Percentiles rank a stretch among this genome's conserved stretches.
phyloP scores from a whole-genome alignment of 768 basidiomycete genomes.

The Lactarius trivialis region DNA sequence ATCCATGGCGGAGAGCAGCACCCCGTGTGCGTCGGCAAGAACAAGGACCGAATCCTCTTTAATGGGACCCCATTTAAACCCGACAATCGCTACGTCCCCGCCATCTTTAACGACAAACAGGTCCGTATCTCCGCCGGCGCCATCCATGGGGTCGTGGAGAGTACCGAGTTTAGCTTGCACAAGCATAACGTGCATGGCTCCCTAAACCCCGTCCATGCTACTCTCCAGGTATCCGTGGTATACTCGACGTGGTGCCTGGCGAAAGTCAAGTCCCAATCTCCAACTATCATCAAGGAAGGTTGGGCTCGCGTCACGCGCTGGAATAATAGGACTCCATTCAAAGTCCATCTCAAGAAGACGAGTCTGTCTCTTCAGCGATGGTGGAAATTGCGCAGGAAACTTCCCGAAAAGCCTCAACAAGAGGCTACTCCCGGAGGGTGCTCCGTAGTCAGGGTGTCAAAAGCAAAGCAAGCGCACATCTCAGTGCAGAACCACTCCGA shows the following conservation, averaged over 20 bases:
- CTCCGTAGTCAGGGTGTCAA: slow-evolving; percentile 42
- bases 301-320: slow-evolving; percentile 51
- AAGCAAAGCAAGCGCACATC: slow-evolving; percentile 42
- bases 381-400: slow-evolving; percentile 38
- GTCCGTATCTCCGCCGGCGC: slow-evolving; percentile 52
- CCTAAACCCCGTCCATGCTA: slow-evolving; percentile 46
- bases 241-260: slow-evolving; percentile 55
- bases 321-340: slow-evolving; percentile 53
- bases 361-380: slow-evolving; percentile 39
- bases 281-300: slow-evolving; percentile 33
- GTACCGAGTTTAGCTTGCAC: slow-evolving; percentile 56
- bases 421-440: slow-evolving; percentile 36
- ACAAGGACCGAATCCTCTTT: slow-evolving; percentile 47
- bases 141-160: slow-evolving; percentile 57
- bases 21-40: slow-evolving; percentile 44
- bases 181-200: slow-evolving; percentile 56
- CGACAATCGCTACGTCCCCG: slow-evolving; percentile 43
- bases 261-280: slow-evolving; percentile 33
- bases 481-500: slow-evolving; percentile 40
- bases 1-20: slow-evolving; percentile 39
- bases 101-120: slow-evolving; percentile 32
- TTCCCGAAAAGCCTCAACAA: slow-evolving; percentile 32
- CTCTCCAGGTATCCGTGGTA: slow-evolving; percentile 45
- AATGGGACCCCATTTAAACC: slow-evolving; percentile 48
- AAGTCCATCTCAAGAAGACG: slow-evolving; percentile 45